These are phyloP conservation scores for Rachicladosporium sp. DNA, from an alignment of 2,329 filamentous ascomycete genomes.

Conservation along the genomic window DNA sequence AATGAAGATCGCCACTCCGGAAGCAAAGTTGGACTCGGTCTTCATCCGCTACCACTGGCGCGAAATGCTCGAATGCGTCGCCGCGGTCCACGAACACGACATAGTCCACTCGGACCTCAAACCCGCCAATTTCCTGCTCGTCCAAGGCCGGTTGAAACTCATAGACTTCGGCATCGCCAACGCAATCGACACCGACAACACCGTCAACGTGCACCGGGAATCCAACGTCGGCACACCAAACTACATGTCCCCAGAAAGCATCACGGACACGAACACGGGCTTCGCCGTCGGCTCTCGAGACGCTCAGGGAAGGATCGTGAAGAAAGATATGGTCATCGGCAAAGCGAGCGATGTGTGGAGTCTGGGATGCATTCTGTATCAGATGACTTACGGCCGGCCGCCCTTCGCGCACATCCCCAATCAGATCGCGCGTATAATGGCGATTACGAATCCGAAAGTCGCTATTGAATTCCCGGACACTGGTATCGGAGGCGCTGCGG, in stretches of 20 bases:
- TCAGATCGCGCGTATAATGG: slow-evolving; percentile 73
- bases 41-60: slow-evolving; percentile 99
- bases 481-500: slow-evolving; percentile 50
- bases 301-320: slow-evolving; percentile 31
- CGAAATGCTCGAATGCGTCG: slow-evolving; percentile 94
- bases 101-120: slow-evolving; percentile 97
- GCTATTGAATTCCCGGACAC: slow-evolving; percentile 58
- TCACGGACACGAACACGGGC: slow-evolving; percentile 69
- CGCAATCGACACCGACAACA: slow-evolving; percentile 89
- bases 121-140: slow-evolving; percentile 90
- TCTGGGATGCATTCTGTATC: slow-evolving; percentile 89
- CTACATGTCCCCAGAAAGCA: slow-evolving; percentile 94
- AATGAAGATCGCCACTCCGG: slow-evolving; percentile 53
- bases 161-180: slow-evolving; percentile 99
- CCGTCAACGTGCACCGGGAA: slow-evolving; percentile 93
- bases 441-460: slow-evolving; percentile 70
- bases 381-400: slow-evolving; percentile 95
- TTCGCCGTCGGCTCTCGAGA: slow-evolving; percentile 29
- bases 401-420: slow-evolving; percentile 89
- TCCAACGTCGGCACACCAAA: slow-evolving; percentile 92
- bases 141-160: slow-evolving; percentile 79
- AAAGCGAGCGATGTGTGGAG: slow-evolving; percentile 96
- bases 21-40: slow-evolving; percentile 67
- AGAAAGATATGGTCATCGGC: slow-evolving; percentile 85
- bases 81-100: slow-evolving; percentile 76